Evolutionary conservation across 140 eudicot species (phyloP), one percentile per base, ranked within the genome.

Genomic region (Bidens hawaiensis): DNA sequence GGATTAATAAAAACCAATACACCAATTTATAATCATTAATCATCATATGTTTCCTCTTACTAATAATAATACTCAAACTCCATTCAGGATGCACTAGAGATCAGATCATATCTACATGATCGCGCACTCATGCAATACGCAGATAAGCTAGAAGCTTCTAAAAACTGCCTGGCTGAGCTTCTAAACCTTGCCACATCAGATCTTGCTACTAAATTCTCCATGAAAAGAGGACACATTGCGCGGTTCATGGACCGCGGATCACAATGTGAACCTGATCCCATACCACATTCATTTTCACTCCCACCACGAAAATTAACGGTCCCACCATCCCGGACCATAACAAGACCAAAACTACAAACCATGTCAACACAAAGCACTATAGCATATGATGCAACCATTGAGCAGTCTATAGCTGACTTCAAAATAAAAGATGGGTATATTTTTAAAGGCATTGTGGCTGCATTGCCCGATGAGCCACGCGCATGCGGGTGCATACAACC

Each of bases 71-170:
- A 50, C 4, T 16, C 19, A 24, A 40, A 16, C 18, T 26, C 24
- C n/a, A n/a, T n/a, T 31, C 36, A 31, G 6, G 50, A 43, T 43
- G 50, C 50, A 43, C 16, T 43, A 43, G 50, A 81, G 77, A 83
- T 87, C 65, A 87, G 95, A 70, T 78, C 91, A 82, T 57, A 87
- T 75, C 82, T 2, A 46, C 85, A 21, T 72, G 77, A 75, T 38
- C 96, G 89, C 18, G 58, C 83, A 6, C 74, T 87, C 45, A 84
- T 84, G 87, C 86, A 79, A 54, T 87, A 87, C 14, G 94, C 81
- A 10, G 89, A 87, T 65, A 85, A 65, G 68, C 83, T 87, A 28
- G 96, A 87, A 68, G 84, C 77, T 25, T 73, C 96, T 0, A 76
- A 81, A 43, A 87, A 87, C 46, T 68, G 84, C 50, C 82, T 87